Evolutionary conservation across 352 stramenopile genomes (phyloP), one percentile per base, ranked within the genome.

Genomic region (Phytophthora pseudosyringae): DNA sequence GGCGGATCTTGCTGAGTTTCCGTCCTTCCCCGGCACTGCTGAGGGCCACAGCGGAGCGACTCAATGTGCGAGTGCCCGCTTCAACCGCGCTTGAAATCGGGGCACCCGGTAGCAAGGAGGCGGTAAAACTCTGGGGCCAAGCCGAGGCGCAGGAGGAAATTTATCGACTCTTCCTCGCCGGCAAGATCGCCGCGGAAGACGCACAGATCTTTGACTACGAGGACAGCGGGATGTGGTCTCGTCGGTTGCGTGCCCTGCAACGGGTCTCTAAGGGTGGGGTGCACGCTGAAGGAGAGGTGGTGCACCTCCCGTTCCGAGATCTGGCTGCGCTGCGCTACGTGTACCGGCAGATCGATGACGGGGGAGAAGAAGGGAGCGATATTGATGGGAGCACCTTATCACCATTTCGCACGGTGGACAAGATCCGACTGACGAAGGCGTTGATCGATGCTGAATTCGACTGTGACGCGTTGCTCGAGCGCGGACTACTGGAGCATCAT

Each of bases 351-450:
- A 86, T 91, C 44, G 86, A 91, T 40, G 74, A 70, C 21, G 67
- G 56, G 8, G 58, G 47, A 18, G 59, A 67, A 43, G 49, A 53
- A 36, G 54, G 44, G 8, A 31, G 55, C 6, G 67, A 57, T 15
- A 48, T 75, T 13, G 47, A 62, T 29, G 53, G 59, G 15, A 69
- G 52, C 45, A 59, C 46, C 35, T 62, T 68, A 10, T 83, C 78
- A 26, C 80, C 82, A n/a, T 93, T 94, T 46, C 86, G 86, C 6
- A 63, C 86, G 12, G 83, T 86, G 13, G 86, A 91, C 73, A 90
- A 91, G 64, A 91, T 93, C 57, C 83, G 80, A 0, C 67, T 94
- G 12, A 90, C 83, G 4, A 92, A 92, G 53, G 73, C 74, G 2
- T 72, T 92, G 31, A 67, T 94, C 29, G 86, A 93, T 52, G 67